Conservation (phyloP, 1,139 yeast genomes). For the Blastobotrys serpentis region DNA sequence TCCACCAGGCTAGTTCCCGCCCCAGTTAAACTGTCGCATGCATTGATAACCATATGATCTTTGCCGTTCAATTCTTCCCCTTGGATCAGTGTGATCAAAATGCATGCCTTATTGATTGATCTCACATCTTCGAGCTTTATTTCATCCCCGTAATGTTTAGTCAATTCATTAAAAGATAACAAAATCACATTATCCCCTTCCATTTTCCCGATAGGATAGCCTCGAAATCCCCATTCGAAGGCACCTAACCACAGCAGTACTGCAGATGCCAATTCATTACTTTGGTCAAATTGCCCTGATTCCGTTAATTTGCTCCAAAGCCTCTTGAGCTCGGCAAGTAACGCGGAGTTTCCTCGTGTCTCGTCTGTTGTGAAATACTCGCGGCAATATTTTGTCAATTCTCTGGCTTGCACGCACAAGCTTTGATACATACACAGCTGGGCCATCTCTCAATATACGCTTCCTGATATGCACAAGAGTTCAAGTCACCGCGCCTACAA, state of each 20-base stretch:
- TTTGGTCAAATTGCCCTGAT: neutral
- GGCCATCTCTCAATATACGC: neutral
- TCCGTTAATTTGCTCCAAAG: neutral
- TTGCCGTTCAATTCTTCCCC: conserved; percentile 2
- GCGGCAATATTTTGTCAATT: neutral
- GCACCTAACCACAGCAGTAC: neutral
- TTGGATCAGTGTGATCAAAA: neutral
- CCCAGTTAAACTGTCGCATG: neutral
- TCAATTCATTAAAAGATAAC: neutral
- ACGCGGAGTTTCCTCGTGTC: neutral
- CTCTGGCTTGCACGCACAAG: neutral
- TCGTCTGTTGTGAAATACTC: neutral
- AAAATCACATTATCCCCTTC: conserved; percentile 2
- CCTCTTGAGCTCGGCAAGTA: neutral
- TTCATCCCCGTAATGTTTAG: neutral
- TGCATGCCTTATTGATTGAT: neutral
- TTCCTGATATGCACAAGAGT: neutral
- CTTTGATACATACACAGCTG: neutral
- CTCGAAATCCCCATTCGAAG: neutral
- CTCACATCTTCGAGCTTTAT: neutral
- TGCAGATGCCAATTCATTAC: neutral
- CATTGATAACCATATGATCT: neutral
- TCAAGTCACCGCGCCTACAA: too few relatives aligned
- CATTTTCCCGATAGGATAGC: neutral
- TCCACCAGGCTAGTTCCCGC: neutral